Base-by-base conservation (phyloP, 2,329 filamentous ascomycete species). In the Ophiocordyceps unilateralis region DNA sequence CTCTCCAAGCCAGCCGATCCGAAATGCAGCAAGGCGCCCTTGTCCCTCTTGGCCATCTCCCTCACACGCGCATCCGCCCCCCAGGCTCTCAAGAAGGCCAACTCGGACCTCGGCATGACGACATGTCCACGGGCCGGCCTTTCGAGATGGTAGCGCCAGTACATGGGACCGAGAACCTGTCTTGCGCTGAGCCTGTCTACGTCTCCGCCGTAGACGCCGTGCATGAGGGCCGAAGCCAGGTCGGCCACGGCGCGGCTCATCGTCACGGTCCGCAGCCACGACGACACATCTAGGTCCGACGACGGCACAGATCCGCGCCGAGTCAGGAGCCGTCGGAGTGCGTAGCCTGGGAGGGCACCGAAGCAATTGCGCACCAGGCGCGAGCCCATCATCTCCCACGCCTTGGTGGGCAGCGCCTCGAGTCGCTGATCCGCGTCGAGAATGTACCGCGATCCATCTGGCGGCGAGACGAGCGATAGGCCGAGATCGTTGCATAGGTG, bases 151-250 rank as follows among this genome's bases (percentile, higher is more conserved):
- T 56, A 54, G 14, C 44, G 48, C 51, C 53, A 57, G 46, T 55
- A 61, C 36, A 55, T 41, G 36, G 52, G 51, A 22, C 60, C 58
- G 17, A 60, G 50, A 10, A 79, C 65, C 41, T 75, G 77, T 51
- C 76, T 76, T 40, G 76, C 76, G 59, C 87, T 94, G 41, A 96
- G 66, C 55, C 81, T 72, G 57, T 83, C 77, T 40, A 93, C 76
- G 60, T 95, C 83, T 5, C 91, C 91, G 20, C 88, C 91, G 59
- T 93, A 94, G 45, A 96, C 86, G 37, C 91, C 91, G 59, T 96
- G 91, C 43, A 86, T 54, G 55, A 78, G 63, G 42, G 80, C 86
- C 5, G 86, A 94, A 7, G 77, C 61, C 17, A 94, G 88, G 50
- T 91, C 70, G 14, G 76, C 76, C 7, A 83, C 49, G 28, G 54